Conservation (phyloP, 768 basidiomycete species). For the Harrya chromipes region DNA sequence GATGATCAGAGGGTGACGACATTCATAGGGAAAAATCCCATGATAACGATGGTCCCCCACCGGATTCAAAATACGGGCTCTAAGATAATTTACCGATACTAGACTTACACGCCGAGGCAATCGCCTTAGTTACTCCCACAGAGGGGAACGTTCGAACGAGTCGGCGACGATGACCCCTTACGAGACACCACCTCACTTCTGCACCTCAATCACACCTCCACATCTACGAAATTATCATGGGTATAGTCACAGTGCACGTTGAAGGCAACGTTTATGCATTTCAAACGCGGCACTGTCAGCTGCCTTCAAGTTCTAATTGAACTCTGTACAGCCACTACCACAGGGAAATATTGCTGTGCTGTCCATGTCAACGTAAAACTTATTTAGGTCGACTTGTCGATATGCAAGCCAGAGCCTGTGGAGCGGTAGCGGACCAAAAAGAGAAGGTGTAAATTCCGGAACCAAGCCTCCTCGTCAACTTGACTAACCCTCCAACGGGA, state of each 20-base stretch:
- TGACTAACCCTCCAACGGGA: not conserved
- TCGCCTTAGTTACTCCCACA: no score
- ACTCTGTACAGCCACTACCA: not conserved
- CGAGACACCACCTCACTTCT: no score
- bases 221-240: not conserved
- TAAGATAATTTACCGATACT: no score
- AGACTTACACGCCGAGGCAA: no score
- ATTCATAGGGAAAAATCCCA: no score
- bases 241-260: no score
- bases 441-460: not conserved
- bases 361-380: not conserved
- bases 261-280: not conserved
- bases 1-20: no score
- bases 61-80: no score
- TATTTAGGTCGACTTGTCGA: not conserved
- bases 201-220: no score
- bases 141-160: no score
- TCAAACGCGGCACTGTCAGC: not conserved
- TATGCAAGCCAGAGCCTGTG: not conserved
- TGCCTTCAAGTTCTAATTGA: not conserved
- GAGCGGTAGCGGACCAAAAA: not conserved
- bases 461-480: not conserved
- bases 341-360: not conserved
- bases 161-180: no score
- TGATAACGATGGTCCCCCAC: no score